Evolutionary conservation across 1,284 basidiomycete genomes (phyloP).

Genomic region (Sutorius eximius): DNA sequence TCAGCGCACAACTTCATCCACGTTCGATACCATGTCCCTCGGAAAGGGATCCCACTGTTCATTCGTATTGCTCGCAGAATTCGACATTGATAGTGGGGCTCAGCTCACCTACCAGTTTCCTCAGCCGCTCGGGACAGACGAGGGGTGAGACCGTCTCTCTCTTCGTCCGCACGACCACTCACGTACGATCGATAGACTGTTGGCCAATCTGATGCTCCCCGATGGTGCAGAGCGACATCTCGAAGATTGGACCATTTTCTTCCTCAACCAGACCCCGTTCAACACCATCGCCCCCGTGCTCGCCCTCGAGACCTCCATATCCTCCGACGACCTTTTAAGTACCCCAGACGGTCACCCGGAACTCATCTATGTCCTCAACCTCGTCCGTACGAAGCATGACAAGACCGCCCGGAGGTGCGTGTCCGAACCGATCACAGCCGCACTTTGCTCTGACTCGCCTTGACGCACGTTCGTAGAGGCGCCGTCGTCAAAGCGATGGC

Average conservation of each 20-base stretch:
- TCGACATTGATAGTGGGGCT: conserved; percentile 91
- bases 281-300: conserved; percentile 85
- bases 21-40: conserved; percentile 34
- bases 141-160: conserved; percentile 62
- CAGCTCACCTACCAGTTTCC: conserved; percentile 93
- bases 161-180: not conserved
- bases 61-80: conserved; percentile 91
- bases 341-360: conserved; percentile 48
- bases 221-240: conserved; percentile 94
- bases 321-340: conserved; percentile 43
- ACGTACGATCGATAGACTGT: conserved; percentile 55
- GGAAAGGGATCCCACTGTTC: conserved; percentile 71
- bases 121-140: conserved; percentile 87
- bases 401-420: conserved; percentile 79
- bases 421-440: conserved; percentile 7
- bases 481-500: conserved; percentile 96
- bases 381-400: conserved; percentile 96
- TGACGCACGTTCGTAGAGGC: conserved; percentile 57
- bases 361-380: conserved; percentile 88
- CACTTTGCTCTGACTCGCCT: conserved; percentile 10
- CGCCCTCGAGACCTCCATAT: conserved; percentile 63
- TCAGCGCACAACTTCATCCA: not conserved
- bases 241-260: conserved; percentile 99
- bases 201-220: conserved; percentile 97
- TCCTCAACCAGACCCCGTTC: conserved; percentile 89